Evolutionary conservation across 805 yeast genomes (phyloP).

Genomic region (Candida railenensis): DNA sequence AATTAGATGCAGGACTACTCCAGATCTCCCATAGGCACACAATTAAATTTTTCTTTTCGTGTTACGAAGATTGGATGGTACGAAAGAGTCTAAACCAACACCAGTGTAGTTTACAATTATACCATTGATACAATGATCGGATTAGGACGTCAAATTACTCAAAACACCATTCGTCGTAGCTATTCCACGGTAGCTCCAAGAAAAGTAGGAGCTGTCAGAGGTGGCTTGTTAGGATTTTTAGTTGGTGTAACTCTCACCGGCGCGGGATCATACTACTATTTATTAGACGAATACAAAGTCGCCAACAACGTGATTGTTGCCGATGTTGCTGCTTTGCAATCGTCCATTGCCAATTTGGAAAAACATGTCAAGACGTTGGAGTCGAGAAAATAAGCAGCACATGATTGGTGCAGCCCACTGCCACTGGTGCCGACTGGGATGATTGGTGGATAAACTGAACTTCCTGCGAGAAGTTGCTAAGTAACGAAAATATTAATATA

Average conservation of each 20-base stretch:
- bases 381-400: constrained; percentile 22
- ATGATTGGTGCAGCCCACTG: background rate
- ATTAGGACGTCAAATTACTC: constrained; percentile 18
- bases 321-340: constrained; percentile 71
- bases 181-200: constrained; percentile 27
- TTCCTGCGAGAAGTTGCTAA: no score
- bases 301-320: constrained; percentile 71
- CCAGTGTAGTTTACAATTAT: no score
- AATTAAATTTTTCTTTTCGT: no score
- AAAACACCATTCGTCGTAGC: constrained; percentile 19
- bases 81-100: no score
- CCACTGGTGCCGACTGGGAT: background rate
- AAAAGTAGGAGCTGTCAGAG: constrained; percentile 42
- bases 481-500: background rate
- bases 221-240: constrained; percentile 71
- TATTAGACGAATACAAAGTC: constrained; percentile 72
- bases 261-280: constrained; percentile 71
- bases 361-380: constrained; percentile 67
- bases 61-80: no score
- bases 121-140: constrained; percentile 10
- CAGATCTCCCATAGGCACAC: no score
- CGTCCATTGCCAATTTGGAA: constrained; percentile 65
- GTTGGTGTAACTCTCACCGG: constrained; percentile 77
- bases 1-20: no score
- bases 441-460: no score